These are phyloP conservation scores for Lipomyces chichibuensis DNA, from an alignment of 805 yeast genomes.

Conservation along the genomic window DNA sequence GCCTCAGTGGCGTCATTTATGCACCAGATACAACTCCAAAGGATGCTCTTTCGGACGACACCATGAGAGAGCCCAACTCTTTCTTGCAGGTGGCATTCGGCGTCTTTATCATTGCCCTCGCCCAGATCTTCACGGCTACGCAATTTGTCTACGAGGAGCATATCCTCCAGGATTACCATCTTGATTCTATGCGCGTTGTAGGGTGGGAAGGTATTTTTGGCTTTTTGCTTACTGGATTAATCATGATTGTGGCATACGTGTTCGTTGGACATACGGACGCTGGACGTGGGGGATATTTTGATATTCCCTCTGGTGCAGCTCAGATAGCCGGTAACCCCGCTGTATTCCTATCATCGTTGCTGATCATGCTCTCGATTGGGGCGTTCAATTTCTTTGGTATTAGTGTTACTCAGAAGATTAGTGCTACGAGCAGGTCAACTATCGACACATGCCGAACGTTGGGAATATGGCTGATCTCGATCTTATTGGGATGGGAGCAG, in stretches of 20 bases:
- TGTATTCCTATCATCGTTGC: slow-evolving; percentile 57
- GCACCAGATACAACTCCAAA: slow-evolving; percentile 23
- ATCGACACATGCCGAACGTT: slow-evolving; percentile 77
- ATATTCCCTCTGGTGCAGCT: slow-evolving; percentile 54
- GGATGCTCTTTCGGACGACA: slow-evolving; percentile 17
- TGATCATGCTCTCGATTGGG: slow-evolving; percentile 73
- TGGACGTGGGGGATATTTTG: slow-evolving; percentile 54
- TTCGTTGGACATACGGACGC: slow-evolving; percentile 47
- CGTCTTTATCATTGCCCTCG: slow-evolving; percentile 59
- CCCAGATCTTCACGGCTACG: slow-evolving; percentile 68
- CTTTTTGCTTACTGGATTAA: slow-evolving; percentile 48
- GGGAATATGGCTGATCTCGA: slow-evolving; percentile 73
- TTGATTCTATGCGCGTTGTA: slow-evolving; percentile 67
- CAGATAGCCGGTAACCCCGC: slow-evolving; percentile 52
- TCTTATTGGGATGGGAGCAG: slow-evolving; percentile 73
- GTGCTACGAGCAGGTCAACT: slow-evolving; percentile 79
- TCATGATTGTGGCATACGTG: slow-evolving; percentile 47
- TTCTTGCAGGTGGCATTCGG: slow-evolving; percentile 51
- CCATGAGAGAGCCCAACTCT: slow-evolving; percentile 14
- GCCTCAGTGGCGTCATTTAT: slow-evolving; percentile 61
- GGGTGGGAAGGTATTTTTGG: slow-evolving; percentile 79
- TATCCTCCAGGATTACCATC: slow-evolving; percentile 55
- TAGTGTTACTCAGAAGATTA: slow-evolving; percentile 62
- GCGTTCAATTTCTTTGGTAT: slow-evolving; percentile 74
- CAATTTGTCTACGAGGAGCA: slow-evolving; percentile 82